Evolutionary conservation across 2,329 filamentous ascomycete species (phyloP).

Genomic region (Coniochaeta sp.): DNA sequence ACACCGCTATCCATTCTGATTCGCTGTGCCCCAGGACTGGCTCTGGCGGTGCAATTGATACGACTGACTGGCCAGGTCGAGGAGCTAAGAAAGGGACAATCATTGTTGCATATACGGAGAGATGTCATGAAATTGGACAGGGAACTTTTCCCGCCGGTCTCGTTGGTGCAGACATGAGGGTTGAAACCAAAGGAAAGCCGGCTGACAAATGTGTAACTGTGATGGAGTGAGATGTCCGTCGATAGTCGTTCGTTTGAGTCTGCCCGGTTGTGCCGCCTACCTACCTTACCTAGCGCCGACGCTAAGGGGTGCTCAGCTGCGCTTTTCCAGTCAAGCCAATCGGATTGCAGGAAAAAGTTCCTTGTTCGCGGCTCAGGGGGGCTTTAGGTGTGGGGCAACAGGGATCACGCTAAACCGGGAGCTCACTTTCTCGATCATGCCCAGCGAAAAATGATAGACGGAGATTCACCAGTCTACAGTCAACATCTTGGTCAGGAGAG

Average conservation of each 20-base stretch:
- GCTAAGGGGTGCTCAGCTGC: too few relatives aligned
- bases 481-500: not conserved
- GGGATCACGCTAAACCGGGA: too few relatives aligned
- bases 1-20: slow-evolving; percentile 10
- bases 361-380: not conserved
- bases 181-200: not conserved
- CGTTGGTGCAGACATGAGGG: not conserved
- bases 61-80: not conserved
- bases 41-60: not conserved
- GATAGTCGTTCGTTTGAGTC: not conserved
- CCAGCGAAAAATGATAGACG: too few relatives aligned
- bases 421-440: too few relatives aligned
- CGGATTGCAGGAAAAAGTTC: not conserved
- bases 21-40: slow-evolving; percentile 5
- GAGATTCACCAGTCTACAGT: too few relatives aligned
- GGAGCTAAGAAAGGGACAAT: not conserved
- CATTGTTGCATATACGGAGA: not conserved
- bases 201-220: not conserved
- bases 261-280: not conserved
- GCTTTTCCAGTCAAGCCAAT: not conserved
- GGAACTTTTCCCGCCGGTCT: not conserved
- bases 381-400: too few relatives aligned
- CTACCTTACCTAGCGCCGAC: too few relatives aligned
- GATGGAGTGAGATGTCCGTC: not conserved
- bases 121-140: not conserved